Evolutionary conservation across 2,329 filamentous ascomycete species (phyloP).

Genomic region (Venturia oleaginea): DNA sequence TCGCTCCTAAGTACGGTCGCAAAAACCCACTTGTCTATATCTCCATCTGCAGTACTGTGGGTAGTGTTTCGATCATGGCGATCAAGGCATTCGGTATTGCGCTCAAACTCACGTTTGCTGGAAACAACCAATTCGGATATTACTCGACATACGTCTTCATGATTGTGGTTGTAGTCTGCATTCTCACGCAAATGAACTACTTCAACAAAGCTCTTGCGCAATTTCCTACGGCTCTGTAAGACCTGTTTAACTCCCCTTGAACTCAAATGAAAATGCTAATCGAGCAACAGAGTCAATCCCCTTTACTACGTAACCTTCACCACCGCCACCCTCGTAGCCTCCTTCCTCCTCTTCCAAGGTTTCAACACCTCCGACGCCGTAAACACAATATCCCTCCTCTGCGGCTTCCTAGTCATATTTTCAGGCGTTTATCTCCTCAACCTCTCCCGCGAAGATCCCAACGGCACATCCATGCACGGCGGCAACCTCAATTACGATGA

Average conservation of each 20-base stretch:
- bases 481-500: conserved; percentile 44
- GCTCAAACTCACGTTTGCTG: conserved; percentile 84
- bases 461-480: conserved; percentile 56
- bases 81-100: conserved; percentile 98
- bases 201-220: conserved; percentile 98
- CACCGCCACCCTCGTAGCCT: conserved; percentile 85
- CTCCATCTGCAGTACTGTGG: conserved; percentile 94
- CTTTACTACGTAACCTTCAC: conserved; percentile 98
- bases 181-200: conserved; percentile 99
- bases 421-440: conserved; percentile 93
- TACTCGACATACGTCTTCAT: conserved; percentile 96
- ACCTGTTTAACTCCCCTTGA: conserved; percentile 17
- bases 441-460: conserved; percentile 83
- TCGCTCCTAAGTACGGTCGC: conserved; percentile 83
- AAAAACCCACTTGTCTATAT: conserved; percentile 94
- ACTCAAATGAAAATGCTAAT: conserved; percentile 14
- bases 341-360: conserved; percentile 89
- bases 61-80: conserved; percentile 97
- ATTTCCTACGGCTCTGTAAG: conserved; percentile 95
- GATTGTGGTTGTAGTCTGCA: conserved; percentile 87
- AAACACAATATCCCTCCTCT: conserved; percentile 85
- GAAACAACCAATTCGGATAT: conserved; percentile 90
- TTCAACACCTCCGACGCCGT: conserved; percentile 92
- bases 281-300: conserved; percentile 65
- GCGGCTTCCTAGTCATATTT: conserved; percentile 90